Evolutionary conservation across 169 alveolate genomes (phyloP), one percentile per base, ranked within the genome.

Genomic region (Plasmodium billcollinsi): DNA sequence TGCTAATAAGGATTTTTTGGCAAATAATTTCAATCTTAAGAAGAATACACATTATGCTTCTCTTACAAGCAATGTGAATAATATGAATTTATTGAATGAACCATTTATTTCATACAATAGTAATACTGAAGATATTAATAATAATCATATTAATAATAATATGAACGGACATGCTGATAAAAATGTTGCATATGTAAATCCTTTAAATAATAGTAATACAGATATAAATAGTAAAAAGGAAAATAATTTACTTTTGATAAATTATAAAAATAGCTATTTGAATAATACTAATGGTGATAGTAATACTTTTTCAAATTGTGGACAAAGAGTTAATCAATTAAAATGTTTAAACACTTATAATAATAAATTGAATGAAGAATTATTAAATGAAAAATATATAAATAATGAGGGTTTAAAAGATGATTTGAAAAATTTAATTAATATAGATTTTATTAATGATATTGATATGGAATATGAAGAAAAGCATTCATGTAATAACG

Each of bases 381-480:
- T 65, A 15, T 20, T 70, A 1, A 78, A 39, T 39, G 70, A 78
- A 65, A 78, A 78, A 24, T 78, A 78, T n/a, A 33, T 45, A 45
- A 75, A 78, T 29, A 78, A 66, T 43, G 89, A 78, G n/a, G 89
- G 66, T 7, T 24, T 78, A 56, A 78, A 78, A 47, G 91, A 83
- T 3, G 91, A 83, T 7, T 83, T 83, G 15, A 83, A 67, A 29
- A 83, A 83, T 21, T 50, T 83, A 29, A 83, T 83, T 26, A 83
- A 83, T 54, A 83, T 83, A 11, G 91, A 83, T 52, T 83, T 83
- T 39, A 83, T 83, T 24, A 83, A 83, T 18, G 91, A 83, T 43
- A 83, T 69, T 14, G 91, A 83, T 49, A 69, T 69, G 83, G 91
- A 83, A 0, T 83, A 52, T 52, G 91, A 83, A 12, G 91, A 83